phyloP scores from a whole-genome alignment of 345 rosid species.

The sweet orange (Citrus sinensis) region DNA sequence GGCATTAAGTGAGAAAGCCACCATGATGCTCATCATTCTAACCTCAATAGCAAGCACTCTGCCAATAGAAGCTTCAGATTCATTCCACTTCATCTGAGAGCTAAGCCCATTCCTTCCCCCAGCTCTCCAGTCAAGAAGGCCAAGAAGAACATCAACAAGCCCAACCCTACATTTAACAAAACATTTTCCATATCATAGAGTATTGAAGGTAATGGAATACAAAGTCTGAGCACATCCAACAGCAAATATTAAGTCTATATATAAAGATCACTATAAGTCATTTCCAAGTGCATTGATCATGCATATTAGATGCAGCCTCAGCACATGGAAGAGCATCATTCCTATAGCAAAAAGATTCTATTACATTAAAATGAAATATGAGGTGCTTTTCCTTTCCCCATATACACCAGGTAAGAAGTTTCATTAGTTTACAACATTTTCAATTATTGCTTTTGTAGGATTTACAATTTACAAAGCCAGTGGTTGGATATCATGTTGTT shows the following conservation, averaged over 20 bases:
- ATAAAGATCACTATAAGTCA: not conserved
- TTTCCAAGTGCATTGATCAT: not conserved
- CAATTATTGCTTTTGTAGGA: not conserved
- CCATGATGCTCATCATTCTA: constrained; percentile 15
- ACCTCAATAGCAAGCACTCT: constrained; percentile 99
- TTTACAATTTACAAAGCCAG: not conserved
- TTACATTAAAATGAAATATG: not conserved
- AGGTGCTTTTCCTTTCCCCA: not conserved
- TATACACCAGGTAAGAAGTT: not conserved
- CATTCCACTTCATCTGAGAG: constrained; percentile 98
- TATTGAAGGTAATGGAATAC: not conserved
- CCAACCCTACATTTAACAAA: constrained; percentile 63
- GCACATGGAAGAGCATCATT: not conserved
- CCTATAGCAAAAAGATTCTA: not conserved
- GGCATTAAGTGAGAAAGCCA: not conserved
- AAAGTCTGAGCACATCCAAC: not conserved
- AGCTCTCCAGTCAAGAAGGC: constrained; percentile 96
- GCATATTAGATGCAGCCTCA: not conserved
- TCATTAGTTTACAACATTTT: not conserved
- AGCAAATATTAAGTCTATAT: not conserved
- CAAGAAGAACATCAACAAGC: constrained; percentile 92
- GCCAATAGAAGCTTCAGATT: constrained; percentile 96
- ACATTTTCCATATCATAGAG: constrained; percentile 9
- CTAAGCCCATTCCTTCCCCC: constrained; percentile 88
- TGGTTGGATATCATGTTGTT: not conserved